A percentile compares a stretch with the other conserved stretches of the same genome.
Conservation (phyloP, 2,329 filamentous ascomycete species). For the Fusarium pseudonygamai region DNA sequence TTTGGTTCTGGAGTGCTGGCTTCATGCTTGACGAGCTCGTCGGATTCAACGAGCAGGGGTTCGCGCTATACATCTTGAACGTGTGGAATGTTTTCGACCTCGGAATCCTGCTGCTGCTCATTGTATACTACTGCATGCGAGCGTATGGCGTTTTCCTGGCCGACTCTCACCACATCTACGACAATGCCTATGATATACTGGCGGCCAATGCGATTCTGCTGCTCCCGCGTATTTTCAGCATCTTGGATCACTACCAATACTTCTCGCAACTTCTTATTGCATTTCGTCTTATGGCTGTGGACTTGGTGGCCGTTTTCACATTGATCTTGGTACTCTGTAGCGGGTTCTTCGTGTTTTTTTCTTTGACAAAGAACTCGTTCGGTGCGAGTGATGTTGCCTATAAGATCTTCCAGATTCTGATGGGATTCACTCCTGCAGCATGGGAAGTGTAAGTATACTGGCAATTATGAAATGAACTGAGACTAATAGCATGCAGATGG, state of each 20-base stretch:
- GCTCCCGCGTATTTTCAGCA: constrained; percentile 89
- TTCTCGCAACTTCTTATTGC: constrained; percentile 95
- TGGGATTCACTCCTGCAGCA: constrained; percentile 95
- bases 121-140: constrained; percentile 89
- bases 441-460: constrained; percentile 77
- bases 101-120: constrained; percentile 84
- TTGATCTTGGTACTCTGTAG: constrained; percentile 89
- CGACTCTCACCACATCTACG: constrained; percentile 77
- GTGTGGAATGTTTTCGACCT: constrained; percentile 98
- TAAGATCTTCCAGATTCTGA: constrained; percentile 90
- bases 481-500: constrained; percentile 60
- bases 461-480: neutral
- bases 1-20: constrained; percentile 98
- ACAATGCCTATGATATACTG: constrained; percentile 92
- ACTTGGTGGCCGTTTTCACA: constrained; percentile 84
- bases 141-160: constrained; percentile 87
- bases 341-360: constrained; percentile 96
- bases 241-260: constrained; percentile 94
- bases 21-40: constrained; percentile 98
- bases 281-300: constrained; percentile 92
- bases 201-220: constrained; percentile 90
- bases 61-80: constrained; percentile 95
- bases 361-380: constrained; percentile 77
- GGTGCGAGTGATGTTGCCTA: constrained; percentile 82
- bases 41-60: constrained; percentile 95